phyloP scores from a whole-genome alignment of 2,329 filamentous ascomycete genomes.

The Beauveria brongniartii region DNA sequence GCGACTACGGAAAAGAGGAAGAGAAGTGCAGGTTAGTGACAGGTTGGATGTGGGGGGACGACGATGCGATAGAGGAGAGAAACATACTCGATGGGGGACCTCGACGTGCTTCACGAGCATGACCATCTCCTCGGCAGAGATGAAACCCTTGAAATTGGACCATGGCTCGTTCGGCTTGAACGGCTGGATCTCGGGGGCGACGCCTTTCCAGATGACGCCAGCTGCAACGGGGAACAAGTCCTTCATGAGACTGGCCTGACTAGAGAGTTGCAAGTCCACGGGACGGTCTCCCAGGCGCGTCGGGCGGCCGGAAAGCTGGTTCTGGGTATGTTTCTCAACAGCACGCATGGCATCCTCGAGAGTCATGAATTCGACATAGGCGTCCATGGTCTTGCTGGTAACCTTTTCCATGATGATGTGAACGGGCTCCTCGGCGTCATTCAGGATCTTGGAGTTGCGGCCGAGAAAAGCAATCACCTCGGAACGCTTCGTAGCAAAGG shows the following conservation, averaged over 20 bases:
- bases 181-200: constrained; percentile 32
- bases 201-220: constrained; percentile 47
- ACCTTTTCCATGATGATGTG: constrained; percentile 59
- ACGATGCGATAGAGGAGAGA: neutral
- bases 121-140: constrained; percentile 54
- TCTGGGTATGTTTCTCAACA: constrained; percentile 39
- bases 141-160: constrained; percentile 51
- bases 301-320: constrained; percentile 30
- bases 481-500: constrained; percentile 42
- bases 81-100: constrained; percentile 51
- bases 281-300: constrained; percentile 48
- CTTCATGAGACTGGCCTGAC: constrained; percentile 48
- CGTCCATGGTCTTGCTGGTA: constrained; percentile 54
- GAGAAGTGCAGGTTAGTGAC: constrained; percentile 4
- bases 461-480: constrained; percentile 54
- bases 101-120: constrained; percentile 59
- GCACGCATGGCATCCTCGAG: constrained; percentile 45
- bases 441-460: constrained; percentile 46
- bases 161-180: constrained; percentile 32
- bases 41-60: neutral
- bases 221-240: constrained; percentile 52
- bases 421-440: constrained; percentile 46
- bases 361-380: constrained; percentile 49
- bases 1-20: constrained; percentile 34
- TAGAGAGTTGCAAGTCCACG: constrained; percentile 49